phyloP scores from a whole-genome alignment of 129 eudicot species.

The Logfia minima region DNA sequence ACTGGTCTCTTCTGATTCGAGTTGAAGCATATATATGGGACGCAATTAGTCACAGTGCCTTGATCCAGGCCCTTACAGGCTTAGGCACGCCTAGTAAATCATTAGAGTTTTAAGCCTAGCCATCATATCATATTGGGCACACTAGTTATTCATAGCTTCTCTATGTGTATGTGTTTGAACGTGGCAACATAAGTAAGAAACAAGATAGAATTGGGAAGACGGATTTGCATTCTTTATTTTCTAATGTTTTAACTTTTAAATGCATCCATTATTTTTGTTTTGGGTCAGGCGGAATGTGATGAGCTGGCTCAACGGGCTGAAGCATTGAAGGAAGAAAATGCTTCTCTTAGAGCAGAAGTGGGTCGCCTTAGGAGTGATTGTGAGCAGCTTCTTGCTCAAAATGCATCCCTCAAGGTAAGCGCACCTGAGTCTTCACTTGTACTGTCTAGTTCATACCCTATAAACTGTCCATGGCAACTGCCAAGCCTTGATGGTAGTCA shows the following conservation, averaged over 20 bases:
- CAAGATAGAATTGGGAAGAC: background rate
- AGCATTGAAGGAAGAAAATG: conserved; percentile 74
- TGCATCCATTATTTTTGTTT: conserved; percentile 2
- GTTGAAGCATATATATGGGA: too few species aligned
- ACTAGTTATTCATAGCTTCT: too few species aligned
- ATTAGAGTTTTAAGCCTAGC: too few species aligned
- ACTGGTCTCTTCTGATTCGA: too few species aligned
- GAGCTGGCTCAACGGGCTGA: conserved; percentile 95
- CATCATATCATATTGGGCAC: too few species aligned
- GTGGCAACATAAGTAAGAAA: background rate
- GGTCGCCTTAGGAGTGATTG: conserved; percentile 63
- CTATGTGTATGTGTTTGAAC: background rate
- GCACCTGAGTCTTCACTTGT: background rate
- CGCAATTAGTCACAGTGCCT: too few species aligned
- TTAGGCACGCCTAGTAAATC: too few species aligned
- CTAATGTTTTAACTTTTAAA: background rate
- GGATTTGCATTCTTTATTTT: conserved; percentile 3
- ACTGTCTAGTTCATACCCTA: background rate
- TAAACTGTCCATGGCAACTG: background rate
- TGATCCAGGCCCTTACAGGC: too few species aligned
- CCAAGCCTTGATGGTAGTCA: background rate
- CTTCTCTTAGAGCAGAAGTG: conserved; percentile 80
- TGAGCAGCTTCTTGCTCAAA: conserved; percentile 78
- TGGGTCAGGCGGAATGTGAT: conserved; percentile 86
- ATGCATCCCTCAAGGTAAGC: conserved; percentile 76